These are phyloP conservation scores for Pelargonium australe DNA, from an alignment of 441 rosid species.

Conservation along the genomic window DNA sequence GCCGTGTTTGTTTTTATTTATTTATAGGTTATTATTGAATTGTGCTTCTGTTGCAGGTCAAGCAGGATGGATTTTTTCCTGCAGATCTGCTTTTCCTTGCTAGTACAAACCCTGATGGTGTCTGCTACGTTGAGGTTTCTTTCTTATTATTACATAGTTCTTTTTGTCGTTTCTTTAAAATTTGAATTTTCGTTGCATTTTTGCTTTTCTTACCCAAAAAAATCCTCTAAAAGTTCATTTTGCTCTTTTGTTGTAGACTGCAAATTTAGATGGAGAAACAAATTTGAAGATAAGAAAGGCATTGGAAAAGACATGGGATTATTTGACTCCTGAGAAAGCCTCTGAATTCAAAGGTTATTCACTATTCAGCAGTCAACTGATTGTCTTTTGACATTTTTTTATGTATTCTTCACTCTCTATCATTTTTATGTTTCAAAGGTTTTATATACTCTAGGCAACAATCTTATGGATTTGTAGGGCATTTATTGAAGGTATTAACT, in stretches of 20 bases:
- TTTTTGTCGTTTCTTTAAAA: background rate
- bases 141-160: background rate
- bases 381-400: background rate
- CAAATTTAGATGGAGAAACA: slow-evolving; percentile 99
- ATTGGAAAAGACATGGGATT: slow-evolving; percentile 98
- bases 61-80: slow-evolving; percentile 91
- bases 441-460: background rate
- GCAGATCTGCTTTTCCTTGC: slow-evolving; percentile 91
- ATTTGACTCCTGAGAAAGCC: slow-evolving; percentile 73
- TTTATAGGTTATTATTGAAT: background rate
- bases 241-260: slow-evolving; percentile 48
- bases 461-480: background rate
- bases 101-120: slow-evolving; percentile 86
- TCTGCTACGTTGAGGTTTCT: slow-evolving; percentile 91
- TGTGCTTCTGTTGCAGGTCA: slow-evolving; percentile 55
- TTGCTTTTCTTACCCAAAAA: background rate
- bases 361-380: background rate
- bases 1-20: background rate
- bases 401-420: background rate
- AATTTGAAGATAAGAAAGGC: slow-evolving; percentile 98
- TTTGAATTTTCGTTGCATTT: slow-evolving; percentile 5
- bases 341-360: slow-evolving; percentile 76
- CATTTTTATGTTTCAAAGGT: background rate
- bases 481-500: background rate
- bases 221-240: background rate